Evolutionary conservation across 2,329 filamentous ascomycete species (phyloP).

Genomic region (Botrytis porri): DNA sequence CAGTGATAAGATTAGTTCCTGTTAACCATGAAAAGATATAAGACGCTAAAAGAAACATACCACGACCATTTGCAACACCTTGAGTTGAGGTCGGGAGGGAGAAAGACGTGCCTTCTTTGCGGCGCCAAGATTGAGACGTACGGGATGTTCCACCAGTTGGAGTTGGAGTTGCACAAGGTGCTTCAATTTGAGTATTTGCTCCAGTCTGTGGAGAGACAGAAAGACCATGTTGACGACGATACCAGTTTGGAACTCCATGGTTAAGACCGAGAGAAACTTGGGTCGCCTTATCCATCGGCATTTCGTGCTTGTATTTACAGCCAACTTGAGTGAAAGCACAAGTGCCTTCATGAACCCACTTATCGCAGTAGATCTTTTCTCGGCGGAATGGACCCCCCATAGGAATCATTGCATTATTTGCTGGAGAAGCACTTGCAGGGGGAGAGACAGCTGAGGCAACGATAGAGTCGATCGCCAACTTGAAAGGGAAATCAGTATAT

Average conservation of each 20-base stretch:
- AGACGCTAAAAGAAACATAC: neutral
- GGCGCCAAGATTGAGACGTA: constrained; percentile 17
- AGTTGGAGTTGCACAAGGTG: constrained; percentile 3
- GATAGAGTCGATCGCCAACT: constrained; percentile 19
- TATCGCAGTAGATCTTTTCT: constrained; percentile 76
- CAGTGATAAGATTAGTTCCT: neutral
- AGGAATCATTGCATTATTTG: neutral
- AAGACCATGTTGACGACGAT: constrained; percentile 2
- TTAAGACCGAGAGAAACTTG: constrained; percentile 70
- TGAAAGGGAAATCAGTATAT: neutral
- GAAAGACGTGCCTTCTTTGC: neutral
- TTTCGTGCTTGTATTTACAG: constrained; percentile 87
- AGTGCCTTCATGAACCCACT: constrained; percentile 83
- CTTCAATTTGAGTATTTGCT: constrained; percentile 7
- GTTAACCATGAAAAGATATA: neutral
- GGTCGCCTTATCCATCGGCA: constrained; percentile 67
- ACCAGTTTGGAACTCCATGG: constrained; percentile 49
- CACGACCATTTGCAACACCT: neutral
- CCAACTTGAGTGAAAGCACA: constrained; percentile 85
- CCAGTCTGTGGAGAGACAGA: constrained; percentile 1
- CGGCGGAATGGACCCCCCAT: neutral
- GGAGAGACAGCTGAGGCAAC: constrained; percentile 3
- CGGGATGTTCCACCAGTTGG: neutral
- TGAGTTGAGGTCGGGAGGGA: neutral
- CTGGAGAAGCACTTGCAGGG: neutral